Percentiles rank a stretch among this genome's conserved stretches.
Evolutionary conservation across 768 basidiomycete species (phyloP).

Genomic region (Boletus edulis): DNA sequence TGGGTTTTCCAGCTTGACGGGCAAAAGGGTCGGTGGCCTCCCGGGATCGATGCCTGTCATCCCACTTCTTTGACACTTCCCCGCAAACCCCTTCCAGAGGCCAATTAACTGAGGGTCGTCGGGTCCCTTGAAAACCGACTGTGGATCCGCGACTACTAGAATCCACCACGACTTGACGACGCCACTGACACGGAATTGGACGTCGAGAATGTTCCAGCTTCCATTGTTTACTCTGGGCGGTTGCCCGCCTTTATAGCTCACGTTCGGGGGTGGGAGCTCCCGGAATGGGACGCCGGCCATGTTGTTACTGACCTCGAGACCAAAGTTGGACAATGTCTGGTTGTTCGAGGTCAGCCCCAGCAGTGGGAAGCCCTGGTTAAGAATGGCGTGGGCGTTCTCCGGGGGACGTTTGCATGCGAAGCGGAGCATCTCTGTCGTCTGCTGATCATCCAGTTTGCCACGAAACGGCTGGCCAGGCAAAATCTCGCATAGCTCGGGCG

Average conservation of each 20-base stretch:
- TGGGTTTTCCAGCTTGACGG: constrained; percentile 11
- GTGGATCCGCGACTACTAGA: constrained; percentile 57
- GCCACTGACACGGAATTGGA: constrained; percentile 62
- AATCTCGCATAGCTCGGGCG: constrained; percentile 72
- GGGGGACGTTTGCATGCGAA: constrained; percentile 63
- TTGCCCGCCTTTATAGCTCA: constrained; percentile 52
- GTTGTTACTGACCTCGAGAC: constrained; percentile 48
- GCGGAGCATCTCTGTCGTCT: constrained; percentile 70
- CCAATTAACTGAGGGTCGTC: constrained; percentile 26
- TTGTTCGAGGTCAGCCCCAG: constrained; percentile 49
- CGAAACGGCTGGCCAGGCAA: constrained; percentile 55
- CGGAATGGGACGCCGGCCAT: constrained; percentile 69
- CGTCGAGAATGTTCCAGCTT: constrained; percentile 74
- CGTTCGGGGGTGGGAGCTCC: constrained; percentile 54
- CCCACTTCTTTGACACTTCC: constrained; percentile 58
- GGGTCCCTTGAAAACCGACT: constrained; percentile 36
- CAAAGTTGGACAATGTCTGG: constrained; percentile 51
- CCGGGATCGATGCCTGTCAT: constrained; percentile 56
- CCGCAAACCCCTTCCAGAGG: constrained; percentile 52
- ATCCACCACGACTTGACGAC: constrained; percentile 61
- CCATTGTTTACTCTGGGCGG: constrained; percentile 50
- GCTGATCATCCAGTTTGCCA: constrained; percentile 56
- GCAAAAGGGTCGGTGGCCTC: constrained; percentile 37
- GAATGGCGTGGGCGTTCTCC: constrained; percentile 57
- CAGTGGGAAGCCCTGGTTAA: constrained; percentile 51